Evolutionary conservation across 192 early-diverging fungal genomes (phyloP).

Genomic region (Radiomyces spectabilis): DNA sequence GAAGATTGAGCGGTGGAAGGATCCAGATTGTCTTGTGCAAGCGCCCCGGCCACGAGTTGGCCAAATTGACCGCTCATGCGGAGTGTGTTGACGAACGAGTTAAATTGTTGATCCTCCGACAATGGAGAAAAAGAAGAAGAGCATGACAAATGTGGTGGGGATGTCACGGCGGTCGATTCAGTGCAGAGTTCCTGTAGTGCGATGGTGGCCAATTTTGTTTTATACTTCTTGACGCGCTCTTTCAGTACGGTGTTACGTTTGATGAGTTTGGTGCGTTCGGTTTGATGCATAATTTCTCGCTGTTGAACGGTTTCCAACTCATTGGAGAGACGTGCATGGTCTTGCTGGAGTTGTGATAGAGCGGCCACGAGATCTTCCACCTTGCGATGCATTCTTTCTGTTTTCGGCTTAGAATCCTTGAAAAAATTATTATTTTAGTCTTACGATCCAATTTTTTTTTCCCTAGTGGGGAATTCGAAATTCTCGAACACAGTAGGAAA

Average conservation of each 20-base stretch:
- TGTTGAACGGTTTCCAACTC: conserved; percentile 47
- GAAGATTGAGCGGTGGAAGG: no score
- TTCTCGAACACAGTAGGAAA: no score
- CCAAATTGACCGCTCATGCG: conserved; percentile 26
- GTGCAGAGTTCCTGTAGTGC: not conserved
- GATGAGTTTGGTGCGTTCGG: conserved; percentile 45
- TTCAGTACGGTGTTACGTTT: conserved; percentile 27
- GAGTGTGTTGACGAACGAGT: conserved; percentile 17
- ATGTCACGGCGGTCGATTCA: not conserved
- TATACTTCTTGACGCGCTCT: conserved; percentile 30
- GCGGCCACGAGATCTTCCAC: conserved; percentile 57
- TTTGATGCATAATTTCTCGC: conserved; percentile 35
- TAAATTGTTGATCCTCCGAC: not conserved
- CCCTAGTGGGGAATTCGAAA: no score
- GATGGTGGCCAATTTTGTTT: conserved; percentile 10
- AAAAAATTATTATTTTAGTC: no score
- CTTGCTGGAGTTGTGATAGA: conserved; percentile 61
- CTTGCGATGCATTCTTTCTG: conserved; percentile 52
- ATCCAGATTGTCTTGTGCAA: not conserved
- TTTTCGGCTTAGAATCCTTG: no score
- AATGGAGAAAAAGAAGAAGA: not conserved
- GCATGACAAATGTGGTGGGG: not conserved
- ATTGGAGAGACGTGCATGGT: conserved; percentile 58
- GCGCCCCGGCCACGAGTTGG: conserved; percentile 20
- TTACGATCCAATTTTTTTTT: no score